A percentile compares a stretch with the other conserved stretches of the same genome.
These are phyloP conservation scores for Alectoria sarmentosa DNA, from an alignment of 495 filamentous ascomycete species.

Conservation along the genomic window DNA sequence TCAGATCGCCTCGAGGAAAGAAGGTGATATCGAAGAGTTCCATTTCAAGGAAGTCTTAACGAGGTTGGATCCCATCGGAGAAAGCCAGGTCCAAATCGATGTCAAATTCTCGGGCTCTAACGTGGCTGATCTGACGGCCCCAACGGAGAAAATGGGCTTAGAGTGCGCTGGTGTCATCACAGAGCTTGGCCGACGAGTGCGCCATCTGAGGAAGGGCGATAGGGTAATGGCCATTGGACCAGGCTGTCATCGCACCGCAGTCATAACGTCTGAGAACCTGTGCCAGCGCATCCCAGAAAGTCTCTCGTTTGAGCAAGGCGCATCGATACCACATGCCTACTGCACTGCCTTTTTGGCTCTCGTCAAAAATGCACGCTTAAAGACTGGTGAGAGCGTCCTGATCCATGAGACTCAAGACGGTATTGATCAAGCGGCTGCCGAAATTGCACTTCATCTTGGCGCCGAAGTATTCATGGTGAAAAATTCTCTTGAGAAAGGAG, in stretches of 20 bases:
- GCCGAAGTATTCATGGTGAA: conserved; percentile 37
- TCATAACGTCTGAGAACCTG: background rate
- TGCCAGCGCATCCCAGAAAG: conserved; percentile 25
- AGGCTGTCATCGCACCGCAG: conserved; percentile 9
- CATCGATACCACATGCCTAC: conserved; percentile 30
- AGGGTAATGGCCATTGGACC: conserved; percentile 31
- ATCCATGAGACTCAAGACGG: conserved; percentile 38
- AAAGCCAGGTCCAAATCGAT: background rate
- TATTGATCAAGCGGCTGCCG: conserved; percentile 22
- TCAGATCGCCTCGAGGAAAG: background rate
- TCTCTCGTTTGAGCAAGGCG: conserved; percentile 28
- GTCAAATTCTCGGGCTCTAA: conserved; percentile 4
- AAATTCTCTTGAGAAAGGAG: conserved; percentile 33
- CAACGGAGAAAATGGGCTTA: conserved; percentile 25
- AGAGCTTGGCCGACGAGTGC: conserved; percentile 41
- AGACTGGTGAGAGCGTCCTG: conserved; percentile 33
- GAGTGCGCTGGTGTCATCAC: conserved; percentile 41
- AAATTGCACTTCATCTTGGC: conserved; percentile 25
- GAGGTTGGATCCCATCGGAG: background rate
- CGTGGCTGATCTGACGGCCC: background rate
- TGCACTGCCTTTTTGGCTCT: conserved; percentile 32
- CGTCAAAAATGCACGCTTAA: conserved; percentile 28
- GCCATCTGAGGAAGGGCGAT: conserved; percentile 41
- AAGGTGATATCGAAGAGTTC: background rate
- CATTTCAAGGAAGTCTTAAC: background rate